Percentiles rank a stretch among this genome's conserved stretches.
These are phyloP conservation scores for Talaromyces wortmannii DNA, from an alignment of 495 filamentous ascomycete genomes.

Conservation along the genomic window DNA sequence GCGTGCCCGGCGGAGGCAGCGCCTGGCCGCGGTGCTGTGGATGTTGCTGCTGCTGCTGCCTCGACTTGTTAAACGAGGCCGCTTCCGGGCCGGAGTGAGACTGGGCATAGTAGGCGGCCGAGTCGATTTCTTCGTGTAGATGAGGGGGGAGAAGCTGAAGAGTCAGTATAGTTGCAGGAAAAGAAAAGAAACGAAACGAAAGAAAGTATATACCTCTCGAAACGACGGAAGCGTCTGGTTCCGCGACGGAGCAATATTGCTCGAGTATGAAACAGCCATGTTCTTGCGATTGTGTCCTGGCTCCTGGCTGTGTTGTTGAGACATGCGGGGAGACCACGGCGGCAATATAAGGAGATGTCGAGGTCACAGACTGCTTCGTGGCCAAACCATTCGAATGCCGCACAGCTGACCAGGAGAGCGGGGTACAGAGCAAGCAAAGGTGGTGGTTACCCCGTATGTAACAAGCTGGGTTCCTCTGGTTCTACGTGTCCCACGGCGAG, in stretches of 20 bases:
- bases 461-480: neutral
- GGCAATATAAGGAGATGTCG: neutral
- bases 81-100: neutral
- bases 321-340: slow-evolving; percentile 1
- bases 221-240: slow-evolving; percentile 37
- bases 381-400: neutral
- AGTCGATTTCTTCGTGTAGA: slow-evolving; percentile 42
- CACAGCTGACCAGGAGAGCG: neutral
- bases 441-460: neutral
- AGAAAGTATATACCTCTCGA: slow-evolving; percentile 29
- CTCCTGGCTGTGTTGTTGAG: slow-evolving; percentile 6
- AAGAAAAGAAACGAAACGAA: neutral
- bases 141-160: slow-evolving; percentile 36
- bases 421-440: too few species aligned
- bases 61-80: slow-evolving; percentile 3
- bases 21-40: slow-evolving; percentile 17
- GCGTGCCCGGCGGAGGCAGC: slow-evolving; percentile 3
- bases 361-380: neutral
- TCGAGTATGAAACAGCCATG: slow-evolving; percentile 40
- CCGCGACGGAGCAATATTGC: slow-evolving; percentile 25
- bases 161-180: neutral
- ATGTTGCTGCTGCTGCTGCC: slow-evolving; percentile 23
- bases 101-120: slow-evolving; percentile 28
- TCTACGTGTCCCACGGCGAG: neutral
- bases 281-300: slow-evolving; percentile 7